Conservation (phyloP, 192 early-diverging fungal genomes). For the Obelidium mucronatum region DNA sequence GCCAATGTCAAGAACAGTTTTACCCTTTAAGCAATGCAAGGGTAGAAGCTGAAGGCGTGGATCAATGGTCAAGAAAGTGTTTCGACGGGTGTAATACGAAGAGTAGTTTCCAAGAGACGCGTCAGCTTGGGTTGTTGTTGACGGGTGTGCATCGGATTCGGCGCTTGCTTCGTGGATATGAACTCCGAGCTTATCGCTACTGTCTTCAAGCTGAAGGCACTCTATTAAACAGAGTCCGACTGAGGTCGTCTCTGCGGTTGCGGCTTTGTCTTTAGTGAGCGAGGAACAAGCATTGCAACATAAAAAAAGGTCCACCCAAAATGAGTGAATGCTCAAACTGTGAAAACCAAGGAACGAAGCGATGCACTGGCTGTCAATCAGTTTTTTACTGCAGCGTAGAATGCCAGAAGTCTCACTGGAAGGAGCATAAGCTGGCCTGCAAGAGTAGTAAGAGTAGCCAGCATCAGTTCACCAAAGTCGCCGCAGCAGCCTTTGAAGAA, state of each 20-base stretch:
- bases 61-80: slow-evolving; percentile 43
- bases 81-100: slow-evolving; percentile 63
- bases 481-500: too few species aligned
- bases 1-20: slow-evolving; percentile 77
- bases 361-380: too few species aligned
- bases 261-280: neutral
- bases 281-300: neutral
- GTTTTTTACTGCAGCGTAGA: too few species aligned
- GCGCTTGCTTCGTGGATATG: neutral
- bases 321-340: too few species aligned
- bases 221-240: neutral
- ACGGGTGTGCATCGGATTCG: neutral
- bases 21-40: slow-evolving; percentile 54
- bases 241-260: neutral
- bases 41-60: slow-evolving; percentile 64
- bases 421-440: too few species aligned
- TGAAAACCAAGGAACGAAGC: too few species aligned
- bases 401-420: too few species aligned
- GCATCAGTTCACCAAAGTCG: too few species aligned
- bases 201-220: neutral
- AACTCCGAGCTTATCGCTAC: neutral
- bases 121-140: neutral
- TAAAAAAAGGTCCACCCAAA: too few species aligned
- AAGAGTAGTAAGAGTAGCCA: too few species aligned
- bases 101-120: slow-evolving; percentile 62